phyloP scores from a whole-genome alignment of 164 flowering plant genomes.

The Stephania japonica region DNA sequence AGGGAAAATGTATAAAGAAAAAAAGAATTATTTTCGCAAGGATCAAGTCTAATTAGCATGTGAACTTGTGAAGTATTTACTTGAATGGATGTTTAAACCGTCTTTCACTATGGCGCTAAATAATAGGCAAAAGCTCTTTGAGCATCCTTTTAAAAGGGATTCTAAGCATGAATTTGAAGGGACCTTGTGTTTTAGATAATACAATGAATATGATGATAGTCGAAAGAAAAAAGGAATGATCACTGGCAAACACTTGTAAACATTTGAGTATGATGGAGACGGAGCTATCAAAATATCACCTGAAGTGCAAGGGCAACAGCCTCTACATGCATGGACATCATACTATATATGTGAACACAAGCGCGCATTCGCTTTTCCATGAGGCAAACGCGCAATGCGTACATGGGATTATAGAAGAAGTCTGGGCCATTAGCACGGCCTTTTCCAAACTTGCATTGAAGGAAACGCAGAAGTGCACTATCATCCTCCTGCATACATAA shows the following conservation, averaged over 20 bases:
- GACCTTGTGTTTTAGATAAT: background rate
- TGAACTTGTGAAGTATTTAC: too few species aligned
- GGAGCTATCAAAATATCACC: slow-evolving; percentile 32
- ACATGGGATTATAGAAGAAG: slow-evolving; percentile 95
- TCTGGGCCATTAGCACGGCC: slow-evolving; percentile 78
- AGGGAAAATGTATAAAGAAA: too few species aligned
- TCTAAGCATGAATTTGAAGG: background rate
- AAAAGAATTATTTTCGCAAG: too few species aligned
- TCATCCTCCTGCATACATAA: slow-evolving; percentile 77
- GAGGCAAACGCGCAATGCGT: slow-evolving; percentile 92
- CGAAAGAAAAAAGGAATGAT: background rate
- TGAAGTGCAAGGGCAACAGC: slow-evolving; percentile 96
- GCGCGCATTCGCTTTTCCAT: slow-evolving; percentile 95
- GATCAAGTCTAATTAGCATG: too few species aligned
- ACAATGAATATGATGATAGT: background rate
- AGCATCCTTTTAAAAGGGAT: too few species aligned
- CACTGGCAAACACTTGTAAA: background rate
- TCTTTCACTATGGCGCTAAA: too few species aligned
- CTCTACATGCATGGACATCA: slow-evolving; percentile 99
- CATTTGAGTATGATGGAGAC: background rate
- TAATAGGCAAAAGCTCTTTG: too few species aligned
- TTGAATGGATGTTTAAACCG: too few species aligned
- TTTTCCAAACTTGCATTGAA: slow-evolving; percentile 95
- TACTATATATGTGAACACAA: slow-evolving; percentile 96
- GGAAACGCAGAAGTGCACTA: slow-evolving; percentile 80